Conservation (phyloP, 345 rosid species). For the Sisymbrium irio region DNA sequence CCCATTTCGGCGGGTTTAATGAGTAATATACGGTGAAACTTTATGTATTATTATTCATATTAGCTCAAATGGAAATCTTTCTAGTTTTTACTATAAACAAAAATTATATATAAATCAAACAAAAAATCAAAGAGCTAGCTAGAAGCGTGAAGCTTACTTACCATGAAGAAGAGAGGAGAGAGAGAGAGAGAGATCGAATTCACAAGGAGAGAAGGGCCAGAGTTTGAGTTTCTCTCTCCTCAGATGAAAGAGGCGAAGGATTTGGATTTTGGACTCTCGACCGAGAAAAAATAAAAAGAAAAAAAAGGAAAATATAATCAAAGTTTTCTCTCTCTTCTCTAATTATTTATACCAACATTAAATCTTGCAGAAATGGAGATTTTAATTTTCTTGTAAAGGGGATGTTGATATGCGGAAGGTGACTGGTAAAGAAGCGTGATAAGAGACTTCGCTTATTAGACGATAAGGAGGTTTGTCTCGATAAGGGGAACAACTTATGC, state of each 20-base stretch:
- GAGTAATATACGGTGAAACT: constrained; percentile 3
- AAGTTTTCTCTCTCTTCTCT: constrained; percentile 21
- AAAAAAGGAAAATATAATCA: neutral
- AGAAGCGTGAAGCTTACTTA: constrained; percentile 21
- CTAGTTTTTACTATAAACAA: constrained; percentile 33
- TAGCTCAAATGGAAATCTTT: constrained; percentile 41
- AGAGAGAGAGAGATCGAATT: constrained; percentile 37
- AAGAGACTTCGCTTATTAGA: rapidly evolving
- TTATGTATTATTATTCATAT: constrained; percentile 30
- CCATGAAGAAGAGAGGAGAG: constrained; percentile 37
- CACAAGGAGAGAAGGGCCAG: constrained; percentile 33
- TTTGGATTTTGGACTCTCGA: constrained; percentile 25
- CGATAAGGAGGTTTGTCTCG: neutral
- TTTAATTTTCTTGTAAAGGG: constrained; percentile 27
- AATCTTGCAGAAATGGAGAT: constrained; percentile 30
- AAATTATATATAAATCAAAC: neutral
- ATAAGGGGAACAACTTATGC: rapidly evolving
- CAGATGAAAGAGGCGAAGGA: constrained; percentile 17
- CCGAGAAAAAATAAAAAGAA: neutral
- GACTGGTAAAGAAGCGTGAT: constrained; percentile 50
- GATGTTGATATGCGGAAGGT: constrained; percentile 42
- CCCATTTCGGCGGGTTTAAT: constrained; percentile 16
- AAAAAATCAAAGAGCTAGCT: constrained; percentile 29
- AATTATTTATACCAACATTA: constrained; percentile 22
- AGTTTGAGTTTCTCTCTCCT: constrained; percentile 32